Evolutionary conservation across 2,329 filamentous ascomycete genomes (phyloP), one percentile per base, ranked within the genome.

Genomic region (Fusarium metavorans): DNA sequence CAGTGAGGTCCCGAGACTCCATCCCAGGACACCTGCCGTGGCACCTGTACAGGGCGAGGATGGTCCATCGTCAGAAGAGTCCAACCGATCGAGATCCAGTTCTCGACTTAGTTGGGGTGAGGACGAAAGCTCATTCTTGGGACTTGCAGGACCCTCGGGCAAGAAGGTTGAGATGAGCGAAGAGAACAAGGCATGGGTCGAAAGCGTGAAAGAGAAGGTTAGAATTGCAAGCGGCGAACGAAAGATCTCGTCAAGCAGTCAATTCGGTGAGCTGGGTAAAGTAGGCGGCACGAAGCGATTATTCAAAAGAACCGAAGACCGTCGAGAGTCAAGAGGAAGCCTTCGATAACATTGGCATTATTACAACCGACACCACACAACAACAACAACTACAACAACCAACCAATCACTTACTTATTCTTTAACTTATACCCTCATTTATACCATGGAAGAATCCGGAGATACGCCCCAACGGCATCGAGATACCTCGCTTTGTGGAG

Each of bases 171-270:
- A 87, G 80, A 93, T 91, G 84, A 93, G 91, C 66, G 91, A 92
- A 65, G 92, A 95, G 82, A 94, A 92, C 79, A 87, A 91, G 67
- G 91, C 92, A 43, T 97, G 94, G 94, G 93, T 97, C 11, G 92
- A 95, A 81, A 94, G 91, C 71, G 93, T 97, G 85, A 92, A 95
- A 84, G 92, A 94, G 79, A 93, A 94, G 80, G 94, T 95, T 45
- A 89, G 92, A 68, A 88, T 91, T 56, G 93, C 91, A 70, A 94
- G 92, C 78, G 89, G 89, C 66, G 91, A 91, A 80, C 84, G 83
- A 57, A 83, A 82, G 60, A 72, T 81, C 23, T 78, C 83, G 20
- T 79, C 73, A 39, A 73, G 76, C 27, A 66, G 75, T 18, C 69
- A 70, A 80, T 93, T 95, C 82, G 92, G 91, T 23, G 92, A 94